Conservation (phyloP, 192 early-diverging fungal genomes). For the Globomyces pollinis-pini region DNA sequence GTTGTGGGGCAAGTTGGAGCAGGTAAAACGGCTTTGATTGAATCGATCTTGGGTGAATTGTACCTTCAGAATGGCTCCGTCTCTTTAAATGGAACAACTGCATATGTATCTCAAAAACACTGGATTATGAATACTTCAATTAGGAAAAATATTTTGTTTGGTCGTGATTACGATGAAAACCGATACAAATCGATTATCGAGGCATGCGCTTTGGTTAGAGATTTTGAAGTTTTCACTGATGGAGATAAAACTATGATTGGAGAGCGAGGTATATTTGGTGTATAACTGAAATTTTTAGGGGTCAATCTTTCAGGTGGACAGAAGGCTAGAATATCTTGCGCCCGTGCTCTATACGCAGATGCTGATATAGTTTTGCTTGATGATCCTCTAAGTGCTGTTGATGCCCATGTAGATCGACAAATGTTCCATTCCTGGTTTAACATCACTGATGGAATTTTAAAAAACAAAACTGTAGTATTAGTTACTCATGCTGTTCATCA, state of each 20-base stretch:
- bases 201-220: conserved; percentile 65
- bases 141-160: conserved; percentile 67
- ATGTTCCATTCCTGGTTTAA: conserved; percentile 46
- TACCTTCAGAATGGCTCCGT: background rate
- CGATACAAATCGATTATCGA: conserved; percentile 66
- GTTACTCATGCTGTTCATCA: conserved; percentile 61
- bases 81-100: conserved; percentile 1
- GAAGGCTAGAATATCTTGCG: conserved; percentile 19
- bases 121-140: conserved; percentile 17
- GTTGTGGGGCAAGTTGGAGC: conserved; percentile 24
- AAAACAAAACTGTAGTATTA: conserved; percentile 64
- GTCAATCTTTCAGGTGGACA: conserved; percentile 12
- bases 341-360: conserved; percentile 26
- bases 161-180: conserved; percentile 48
- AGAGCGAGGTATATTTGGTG: conserved; percentile 20
- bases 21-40: conserved; percentile 24
- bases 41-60: conserved; percentile 17
- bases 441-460: conserved; percentile 62
- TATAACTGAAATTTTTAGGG: conserved; percentile 13
- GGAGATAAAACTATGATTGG: conserved; percentile 73
- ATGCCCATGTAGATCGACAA: conserved; percentile 73
- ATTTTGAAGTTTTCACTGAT: conserved; percentile 62
- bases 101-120: conserved; percentile 10
- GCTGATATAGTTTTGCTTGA: conserved; percentile 32
- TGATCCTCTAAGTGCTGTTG: conserved; percentile 84